Base-by-base conservation (phyloP, 2,329 filamentous ascomycete species). In the Pyricularia sp. region DNA sequence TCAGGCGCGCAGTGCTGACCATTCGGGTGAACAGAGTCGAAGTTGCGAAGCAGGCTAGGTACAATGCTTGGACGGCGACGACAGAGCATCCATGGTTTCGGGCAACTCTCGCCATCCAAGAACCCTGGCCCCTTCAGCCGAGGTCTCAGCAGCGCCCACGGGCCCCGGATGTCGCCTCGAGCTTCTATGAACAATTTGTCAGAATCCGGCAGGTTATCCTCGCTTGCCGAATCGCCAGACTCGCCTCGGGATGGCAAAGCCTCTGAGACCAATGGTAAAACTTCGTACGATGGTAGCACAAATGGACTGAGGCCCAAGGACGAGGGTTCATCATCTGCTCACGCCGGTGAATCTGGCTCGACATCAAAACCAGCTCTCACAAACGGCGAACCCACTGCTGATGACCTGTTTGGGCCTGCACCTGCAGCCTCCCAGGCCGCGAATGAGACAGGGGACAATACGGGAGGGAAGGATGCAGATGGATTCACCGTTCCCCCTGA, bases 401-500 rank as follows among this genome's bases (percentile, higher is more conserved):
- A 76, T 57, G 82, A 84, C 64, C 71, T 82, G 28, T 78, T 80
- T 62, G 81, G 82, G 64, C 79, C 82, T 33, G 82, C 82, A 19
- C 76, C 80, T 1, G 81, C 81, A 0, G 78, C 82, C 26, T 81
- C 77, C 2, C 79, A 81, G 60, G 74, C 74, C 65, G 73, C 73
- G 63, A 73, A 75, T 19, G 65, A 74, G 9, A 35, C n/a, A 1
- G 49, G 53, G n/a, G 28, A 55, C 22, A 57, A 22, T 16, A 72
- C 77, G 65, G 72, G 81, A 65, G 75, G 77, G 24, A 90, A 85
- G 72, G 91, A 94, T 72, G 78, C 84, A 0, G 90, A 96, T 68
- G 91, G 90, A 7, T 94, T 87, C 72, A 88, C 83, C 4, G 83
- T 93, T n/a, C 89, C 88, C 0, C 81, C 85, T 0, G 78, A 84